A percentile compares a stretch with the other conserved stretches of the same genome.
These are phyloP conservation scores for Fragaria ananassa DNA, from an alignment of 306 rosid species.

Conservation along the genomic window DNA sequence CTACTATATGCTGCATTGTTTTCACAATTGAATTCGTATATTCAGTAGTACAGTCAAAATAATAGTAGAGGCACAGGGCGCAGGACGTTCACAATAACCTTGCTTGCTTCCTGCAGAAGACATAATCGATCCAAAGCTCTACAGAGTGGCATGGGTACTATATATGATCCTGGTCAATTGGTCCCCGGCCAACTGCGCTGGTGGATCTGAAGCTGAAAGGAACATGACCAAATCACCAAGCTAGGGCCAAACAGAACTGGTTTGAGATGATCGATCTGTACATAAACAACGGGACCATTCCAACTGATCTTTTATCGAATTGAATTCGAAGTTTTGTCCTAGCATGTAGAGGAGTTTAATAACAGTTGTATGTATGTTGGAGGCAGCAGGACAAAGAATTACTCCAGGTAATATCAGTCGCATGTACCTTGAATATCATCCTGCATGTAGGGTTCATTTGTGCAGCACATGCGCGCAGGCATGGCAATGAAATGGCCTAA, in stretches of 20 bases:
- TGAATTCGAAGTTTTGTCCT: neutral
- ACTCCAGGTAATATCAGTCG: neutral
- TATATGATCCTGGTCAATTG: neutral
- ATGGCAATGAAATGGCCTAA: neutral
- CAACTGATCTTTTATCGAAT: neutral
- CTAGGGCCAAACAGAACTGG: neutral
- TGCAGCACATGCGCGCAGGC: neutral
- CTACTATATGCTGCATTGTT: neutral
- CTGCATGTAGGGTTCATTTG: neutral
- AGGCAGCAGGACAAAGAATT: neutral
- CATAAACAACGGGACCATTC: constrained; percentile 5
- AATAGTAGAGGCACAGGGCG: neutral
- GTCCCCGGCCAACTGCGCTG: constrained; percentile 6
- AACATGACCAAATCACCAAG: neutral
- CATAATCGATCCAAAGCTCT: neutral
- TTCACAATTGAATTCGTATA: too few species aligned
- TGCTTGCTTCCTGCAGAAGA: neutral
- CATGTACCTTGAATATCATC: neutral
- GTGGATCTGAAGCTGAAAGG: neutral
- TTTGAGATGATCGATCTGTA: neutral
- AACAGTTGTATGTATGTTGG: neutral
- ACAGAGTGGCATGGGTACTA: neutral
- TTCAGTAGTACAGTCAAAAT: neutral
- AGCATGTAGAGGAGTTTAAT: neutral
- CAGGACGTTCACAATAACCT: constrained; percentile 4